Evolutionary conservation across 163 green algal species (phyloP).

Genomic region (Chlamydomonas reinhardtii): DNA sequence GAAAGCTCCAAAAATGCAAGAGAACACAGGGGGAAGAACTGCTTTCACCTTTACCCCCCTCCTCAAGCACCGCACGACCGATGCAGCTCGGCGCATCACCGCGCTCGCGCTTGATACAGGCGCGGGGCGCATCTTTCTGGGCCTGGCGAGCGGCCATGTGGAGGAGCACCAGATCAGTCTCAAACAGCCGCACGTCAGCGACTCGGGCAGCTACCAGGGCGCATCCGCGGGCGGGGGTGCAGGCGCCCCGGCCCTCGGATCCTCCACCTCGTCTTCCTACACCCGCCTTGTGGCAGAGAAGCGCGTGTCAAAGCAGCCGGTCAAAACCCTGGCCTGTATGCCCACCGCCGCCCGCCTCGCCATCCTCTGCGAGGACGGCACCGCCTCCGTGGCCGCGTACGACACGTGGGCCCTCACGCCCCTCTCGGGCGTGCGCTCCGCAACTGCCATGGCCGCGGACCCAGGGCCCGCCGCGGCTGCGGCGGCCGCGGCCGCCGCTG

Average conservation of each 20-base stretch:
- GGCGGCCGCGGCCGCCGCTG: neutral
- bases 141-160: constrained; percentile 51
- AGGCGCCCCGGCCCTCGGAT: neutral
- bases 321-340: constrained; percentile 42
- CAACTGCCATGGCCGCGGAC: constrained; percentile 21
- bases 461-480: neutral
- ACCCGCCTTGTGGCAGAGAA: constrained; percentile 46
- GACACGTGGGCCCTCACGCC: constrained; percentile 27
- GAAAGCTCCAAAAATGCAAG: constrained; percentile 8
- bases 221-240: neutral
- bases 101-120: constrained; percentile 43
- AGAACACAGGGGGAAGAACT: constrained; percentile 35
- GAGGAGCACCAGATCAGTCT: constrained; percentile 34
- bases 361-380: constrained; percentile 48
- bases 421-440: constrained; percentile 41
- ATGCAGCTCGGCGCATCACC: constrained; percentile 52
- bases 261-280: neutral
- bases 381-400: constrained; percentile 29
- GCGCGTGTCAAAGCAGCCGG: constrained; percentile 40
- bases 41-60: constrained; percentile 39
- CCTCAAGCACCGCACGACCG: constrained; percentile 26
- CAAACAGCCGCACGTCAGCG: constrained; percentile 20
- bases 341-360: constrained; percentile 39
- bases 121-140: constrained; percentile 48
- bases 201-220: neutral